Conservation (phyloP, 2,329 filamentous ascomycete genomes). For the Talaromyces amestolkiae region DNA sequence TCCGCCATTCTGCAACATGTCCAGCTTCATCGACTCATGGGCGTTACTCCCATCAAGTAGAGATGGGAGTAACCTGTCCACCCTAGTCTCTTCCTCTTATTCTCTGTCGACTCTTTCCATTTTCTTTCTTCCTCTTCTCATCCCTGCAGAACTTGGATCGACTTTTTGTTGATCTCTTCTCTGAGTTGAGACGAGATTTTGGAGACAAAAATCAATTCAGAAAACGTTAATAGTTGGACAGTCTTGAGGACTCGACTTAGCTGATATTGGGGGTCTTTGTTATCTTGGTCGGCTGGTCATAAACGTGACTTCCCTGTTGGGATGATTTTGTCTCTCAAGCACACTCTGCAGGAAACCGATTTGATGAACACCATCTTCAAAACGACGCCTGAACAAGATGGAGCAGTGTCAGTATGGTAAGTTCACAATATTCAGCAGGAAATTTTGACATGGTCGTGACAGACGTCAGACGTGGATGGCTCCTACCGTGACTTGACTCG, state of each 20-base stretch:
- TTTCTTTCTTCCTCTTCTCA: background rate
- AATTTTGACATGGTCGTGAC: background rate
- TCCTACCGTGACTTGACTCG: background rate
- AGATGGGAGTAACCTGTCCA: background rate
- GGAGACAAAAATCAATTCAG: no score
- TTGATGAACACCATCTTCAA: background rate
- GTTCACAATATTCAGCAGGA: background rate
- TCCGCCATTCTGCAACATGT: background rate
- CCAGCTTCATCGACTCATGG: background rate
- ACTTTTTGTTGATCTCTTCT: background rate
- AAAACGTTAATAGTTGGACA: background rate
- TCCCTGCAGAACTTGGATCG: background rate
- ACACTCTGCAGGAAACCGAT: background rate
- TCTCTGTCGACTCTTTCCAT: background rate
- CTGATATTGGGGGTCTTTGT: background rate
- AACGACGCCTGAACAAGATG: background rate
- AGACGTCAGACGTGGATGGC: background rate
- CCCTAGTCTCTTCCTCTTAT: background rate
- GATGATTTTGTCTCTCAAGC: background rate
- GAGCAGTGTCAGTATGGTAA: background rate
- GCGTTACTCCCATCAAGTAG: background rate
- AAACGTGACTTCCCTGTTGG: constrained; percentile 1
- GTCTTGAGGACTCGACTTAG: background rate
- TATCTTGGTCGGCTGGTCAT: background rate
- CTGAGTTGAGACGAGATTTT: background rate